These are phyloP conservation scores for Puccinia brachypodii DNA, from an alignment of 1,284 basidiomycete species.

Conservation along the genomic window DNA sequence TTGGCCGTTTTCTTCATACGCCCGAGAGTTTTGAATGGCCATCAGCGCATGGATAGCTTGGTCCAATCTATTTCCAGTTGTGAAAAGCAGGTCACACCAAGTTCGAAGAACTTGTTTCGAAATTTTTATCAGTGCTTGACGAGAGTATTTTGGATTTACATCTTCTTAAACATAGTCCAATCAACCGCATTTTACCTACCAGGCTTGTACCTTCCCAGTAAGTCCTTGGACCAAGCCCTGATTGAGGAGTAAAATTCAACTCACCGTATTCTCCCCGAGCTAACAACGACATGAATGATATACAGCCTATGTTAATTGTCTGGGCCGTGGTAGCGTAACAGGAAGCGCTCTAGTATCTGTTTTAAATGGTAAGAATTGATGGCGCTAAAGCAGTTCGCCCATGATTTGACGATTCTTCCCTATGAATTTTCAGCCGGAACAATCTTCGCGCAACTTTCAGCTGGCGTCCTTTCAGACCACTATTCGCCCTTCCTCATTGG, in stretches of 20 bases:
- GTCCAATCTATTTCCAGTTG: background rate
- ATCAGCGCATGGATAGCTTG: background rate
- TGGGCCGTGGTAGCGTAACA: background rate
- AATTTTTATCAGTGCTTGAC: conserved; percentile 6
- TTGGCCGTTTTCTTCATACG: conserved; percentile 6
- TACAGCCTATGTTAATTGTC: background rate
- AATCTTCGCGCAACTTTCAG: background rate
- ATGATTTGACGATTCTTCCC: background rate
- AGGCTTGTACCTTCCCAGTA: conserved; percentile 45
- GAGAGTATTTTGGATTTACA: conserved; percentile 23
- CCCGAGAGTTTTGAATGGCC: background rate
- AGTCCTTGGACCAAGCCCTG: background rate
- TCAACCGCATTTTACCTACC: conserved; percentile 37
- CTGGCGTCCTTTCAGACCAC: conserved; percentile 36
- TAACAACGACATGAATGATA: background rate
- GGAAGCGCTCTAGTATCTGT: conserved; percentile 12
- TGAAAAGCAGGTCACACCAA: background rate
- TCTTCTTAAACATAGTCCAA: conserved; percentile 32
- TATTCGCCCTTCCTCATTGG: conserved; percentile 40
- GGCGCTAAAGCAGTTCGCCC: background rate
- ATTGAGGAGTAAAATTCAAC: background rate
- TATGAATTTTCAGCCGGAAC: conserved; percentile 3
- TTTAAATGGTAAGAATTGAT: conserved; percentile 9
- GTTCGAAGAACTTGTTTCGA: background rate
- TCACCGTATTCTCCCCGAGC: background rate